Base-by-base conservation (phyloP, 1,284 basidiomycete genomes). In the Salmacisia buchloeana region DNA sequence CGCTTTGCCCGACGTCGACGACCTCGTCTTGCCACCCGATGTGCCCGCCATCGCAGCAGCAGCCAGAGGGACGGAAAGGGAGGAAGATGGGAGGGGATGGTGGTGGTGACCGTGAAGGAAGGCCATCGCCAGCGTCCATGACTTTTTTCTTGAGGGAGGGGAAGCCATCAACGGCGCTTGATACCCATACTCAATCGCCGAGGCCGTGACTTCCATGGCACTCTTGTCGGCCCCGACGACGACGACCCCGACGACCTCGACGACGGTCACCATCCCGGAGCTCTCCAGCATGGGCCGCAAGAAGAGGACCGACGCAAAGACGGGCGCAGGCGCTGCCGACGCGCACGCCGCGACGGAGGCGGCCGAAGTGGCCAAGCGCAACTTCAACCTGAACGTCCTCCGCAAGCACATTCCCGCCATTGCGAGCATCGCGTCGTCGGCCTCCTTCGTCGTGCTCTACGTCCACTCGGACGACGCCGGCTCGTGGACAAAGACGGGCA, bases 401-500 rank as follows among this genome's bases (percentile, higher is more conserved):
- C 85, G 87, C 60, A 85, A 89, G 63, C 85, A 90, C 76, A 91
- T 94, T 73, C 85, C 90, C 0, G 85, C 86, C 56, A 92, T 93
- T 73, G 81, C 84, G 39, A 86, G 86, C 43, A 91, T 94, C 69
- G 85, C 92, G 67, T 88, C 91, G 78, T 88, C 90, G 70, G 91
- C 92, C 80, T 88, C 86, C 69, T 89, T 92, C 81, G 89, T 92
- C 5, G 76, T 79, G 9, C 68, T 81, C 7, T 82, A 82, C 68
- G 73, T 72, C 62, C 76, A 76, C 68, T 65, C 71, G 12, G 76
- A 75, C 2, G 72, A 76, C 59, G 80, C 80, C 80, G 75, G 81
- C 83, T 69, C 87, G 71, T 89, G 89, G 90, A 86, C 88, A 80
- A 92, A 92, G 80, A 87, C 89, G 61, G 89, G 90, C 29, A 89